Evolutionary conservation across 2,329 filamentous ascomycete genomes (phyloP), one percentile per base, ranked within the genome.

Genomic region (Aaosphaeria arxii): DNA sequence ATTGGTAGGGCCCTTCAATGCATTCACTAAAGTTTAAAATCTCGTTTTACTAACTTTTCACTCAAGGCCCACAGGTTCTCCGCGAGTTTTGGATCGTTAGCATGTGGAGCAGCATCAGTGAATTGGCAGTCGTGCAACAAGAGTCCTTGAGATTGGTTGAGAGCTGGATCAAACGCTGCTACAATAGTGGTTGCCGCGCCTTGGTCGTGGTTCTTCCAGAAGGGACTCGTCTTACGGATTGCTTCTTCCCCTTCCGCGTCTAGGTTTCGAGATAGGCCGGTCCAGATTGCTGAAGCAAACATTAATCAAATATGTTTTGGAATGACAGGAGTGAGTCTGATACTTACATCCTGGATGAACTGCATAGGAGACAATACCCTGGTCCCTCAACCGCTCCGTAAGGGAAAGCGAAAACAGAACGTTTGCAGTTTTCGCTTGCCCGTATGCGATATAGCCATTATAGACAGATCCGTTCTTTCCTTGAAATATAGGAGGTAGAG

Each of bases 131-230:
- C 57, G 38, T 63, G 56, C 24, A 67, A 43, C 2, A 66, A 42
- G 1, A 67, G 43, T 1, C 58, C 60, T 35, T 59, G 48, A 2
- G 56, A 48, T 3, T 59, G 44, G n/a, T 59, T 53, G 9, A 66
- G 39, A 11, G 54, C 52, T 13, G 63, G 63, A 50, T 67, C 64
- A n/a, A 67, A 55, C 5, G 63, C 63, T 4, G 61, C 64, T 11
- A 67, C 63, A 17, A 67, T 11, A 4, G 55, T 58, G 4, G 63
- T 67, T 6, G 61, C 58, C 39, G 61, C 55, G 6, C 64, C 64
- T 30, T 67, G 64, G 50, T 67, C 64, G 35, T 53, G 62, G 29
- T 59, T 66, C 49, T 67, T 67, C 63, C 61, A 66, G n/a, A 66
- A 66, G 0, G 54, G 43, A 32, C 55, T 58, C 1, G 56, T 63